These are phyloP conservation scores for Theileria sp. DNA, from an alignment of 169 alveolate species.

Conservation along the genomic window DNA sequence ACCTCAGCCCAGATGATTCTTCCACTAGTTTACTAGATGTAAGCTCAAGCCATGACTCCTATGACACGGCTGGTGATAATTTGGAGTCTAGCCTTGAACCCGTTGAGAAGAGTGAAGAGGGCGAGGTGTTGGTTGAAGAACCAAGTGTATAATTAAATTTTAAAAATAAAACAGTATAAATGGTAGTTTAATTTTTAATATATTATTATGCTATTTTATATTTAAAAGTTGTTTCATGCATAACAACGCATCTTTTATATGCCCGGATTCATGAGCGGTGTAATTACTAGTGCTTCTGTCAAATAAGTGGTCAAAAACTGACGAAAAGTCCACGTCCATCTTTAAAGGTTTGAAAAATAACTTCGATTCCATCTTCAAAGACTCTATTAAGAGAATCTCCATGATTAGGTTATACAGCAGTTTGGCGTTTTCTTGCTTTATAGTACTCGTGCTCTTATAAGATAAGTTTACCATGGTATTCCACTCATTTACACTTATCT, in stretches of 20 bases:
- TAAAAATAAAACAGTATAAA: background rate
- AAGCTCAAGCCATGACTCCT: background rate
- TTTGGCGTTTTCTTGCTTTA: background rate
- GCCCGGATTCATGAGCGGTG: background rate
- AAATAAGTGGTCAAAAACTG: background rate
- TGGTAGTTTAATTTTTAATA: background rate
- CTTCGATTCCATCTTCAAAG: slow-evolving; percentile 45
- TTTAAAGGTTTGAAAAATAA: slow-evolving; percentile 12
- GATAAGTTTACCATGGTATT: background rate
- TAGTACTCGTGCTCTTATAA: background rate
- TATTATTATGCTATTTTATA: background rate
- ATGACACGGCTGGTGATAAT: background rate
- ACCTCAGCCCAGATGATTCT: background rate
- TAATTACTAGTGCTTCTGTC: background rate
- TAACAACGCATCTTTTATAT: background rate
- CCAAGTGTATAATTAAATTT: background rate
- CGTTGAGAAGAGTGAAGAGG: background rate
- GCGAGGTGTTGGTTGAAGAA: background rate
- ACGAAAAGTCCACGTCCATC: background rate
- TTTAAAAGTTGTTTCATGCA: background rate
- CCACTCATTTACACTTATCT: slow-evolving; percentile 3
- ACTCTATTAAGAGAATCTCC: slow-evolving; percentile 39
- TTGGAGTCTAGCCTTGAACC: background rate
- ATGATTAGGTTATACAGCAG: slow-evolving; percentile 26
- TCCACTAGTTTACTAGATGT: background rate